Conservation (phyloP, 2,329 filamentous ascomycete genomes). For the Tolypocladium guangdongense region DNA sequence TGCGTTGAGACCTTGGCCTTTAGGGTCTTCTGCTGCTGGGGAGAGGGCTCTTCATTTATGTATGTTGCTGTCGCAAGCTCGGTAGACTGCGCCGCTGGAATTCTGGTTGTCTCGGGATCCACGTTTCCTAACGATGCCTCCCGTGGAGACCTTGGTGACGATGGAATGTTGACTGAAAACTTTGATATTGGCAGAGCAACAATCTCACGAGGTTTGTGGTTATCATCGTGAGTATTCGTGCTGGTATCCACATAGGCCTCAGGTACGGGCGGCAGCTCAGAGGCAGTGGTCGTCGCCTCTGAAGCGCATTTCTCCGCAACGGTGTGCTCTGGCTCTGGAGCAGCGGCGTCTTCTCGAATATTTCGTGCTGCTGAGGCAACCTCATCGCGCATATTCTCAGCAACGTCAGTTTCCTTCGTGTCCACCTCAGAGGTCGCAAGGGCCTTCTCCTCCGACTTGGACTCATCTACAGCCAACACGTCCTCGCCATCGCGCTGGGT, state of each 20-base stretch:
- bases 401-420: background rate
- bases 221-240: constrained; percentile 1
- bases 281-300: background rate
- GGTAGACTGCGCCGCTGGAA: constrained; percentile 6
- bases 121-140: constrained; percentile 4
- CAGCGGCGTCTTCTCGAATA: background rate
- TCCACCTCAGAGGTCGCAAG: background rate
- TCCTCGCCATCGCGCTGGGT: background rate
- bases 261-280: background rate
- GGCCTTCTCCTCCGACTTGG: background rate
- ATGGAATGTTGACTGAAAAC: constrained; percentile 9
- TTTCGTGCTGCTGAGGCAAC: background rate
- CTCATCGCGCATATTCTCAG: background rate
- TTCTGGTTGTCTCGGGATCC: constrained; percentile 8
- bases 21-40: constrained; percentile 9
- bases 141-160: constrained; percentile 2
- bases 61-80: constrained; percentile 6
- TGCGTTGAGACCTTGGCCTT: constrained; percentile 13
- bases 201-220: background rate
- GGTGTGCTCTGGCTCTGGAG: background rate
- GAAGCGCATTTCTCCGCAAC: background rate
- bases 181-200: constrained; percentile 9
- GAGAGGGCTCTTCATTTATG: constrained; percentile 4
- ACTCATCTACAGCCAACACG: background rate
- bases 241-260: background rate